Evolutionary conservation across 176 grass and related monocot genomes (phyloP).

Genomic region (Otatea glauca): DNA sequence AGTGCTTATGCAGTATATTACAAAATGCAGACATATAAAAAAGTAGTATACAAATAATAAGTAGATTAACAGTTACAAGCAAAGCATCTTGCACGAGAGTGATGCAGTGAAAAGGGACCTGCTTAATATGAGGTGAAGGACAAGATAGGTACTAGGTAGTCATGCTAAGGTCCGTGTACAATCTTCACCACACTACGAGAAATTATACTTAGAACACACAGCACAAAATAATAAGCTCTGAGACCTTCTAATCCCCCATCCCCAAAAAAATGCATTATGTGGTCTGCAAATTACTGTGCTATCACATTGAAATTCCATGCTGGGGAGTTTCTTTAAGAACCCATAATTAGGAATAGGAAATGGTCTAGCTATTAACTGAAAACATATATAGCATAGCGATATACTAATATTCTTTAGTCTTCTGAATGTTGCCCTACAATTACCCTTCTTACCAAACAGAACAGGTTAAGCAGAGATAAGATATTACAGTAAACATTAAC

Average conservation of each 20-base stretch:
- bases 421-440: background rate
- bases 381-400: background rate
- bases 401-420: background rate
- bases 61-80: constrained; percentile 30
- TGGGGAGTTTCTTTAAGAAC: background rate
- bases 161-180: constrained; percentile 14
- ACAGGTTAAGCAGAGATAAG: background rate
- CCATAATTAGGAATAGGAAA: background rate
- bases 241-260: background rate
- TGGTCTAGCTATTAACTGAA: background rate
- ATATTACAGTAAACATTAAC: constrained; percentile 9
- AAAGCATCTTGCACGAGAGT: constrained; percentile 18
- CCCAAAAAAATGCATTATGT: background rate
- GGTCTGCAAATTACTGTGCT: background rate
- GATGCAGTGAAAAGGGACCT: background rate
- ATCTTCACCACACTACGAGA: background rate
- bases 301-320: background rate
- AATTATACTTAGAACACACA: background rate
- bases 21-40: constrained; percentile 22
- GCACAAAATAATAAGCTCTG: background rate
- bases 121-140: constrained; percentile 23
- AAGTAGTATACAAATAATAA: background rate
- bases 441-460: constrained; percentile 8
- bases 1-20: background rate
- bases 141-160: background rate